phyloP scores from a whole-genome alignment of 2,329 filamentous ascomycete genomes.

The Akanthomyces lecanii region DNA sequence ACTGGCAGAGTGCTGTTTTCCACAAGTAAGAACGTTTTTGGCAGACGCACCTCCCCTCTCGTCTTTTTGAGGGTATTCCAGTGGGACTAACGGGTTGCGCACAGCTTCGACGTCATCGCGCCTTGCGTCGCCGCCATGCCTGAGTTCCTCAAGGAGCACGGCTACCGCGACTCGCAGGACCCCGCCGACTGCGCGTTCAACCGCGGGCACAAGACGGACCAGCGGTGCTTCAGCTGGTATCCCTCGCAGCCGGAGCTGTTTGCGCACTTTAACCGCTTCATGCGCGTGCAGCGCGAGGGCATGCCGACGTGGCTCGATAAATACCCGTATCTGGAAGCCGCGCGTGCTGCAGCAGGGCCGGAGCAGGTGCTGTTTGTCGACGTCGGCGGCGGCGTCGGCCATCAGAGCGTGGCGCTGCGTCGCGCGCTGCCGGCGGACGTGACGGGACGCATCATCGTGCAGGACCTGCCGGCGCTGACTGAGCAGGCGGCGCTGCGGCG shows the following conservation, averaged over 20 bases:
- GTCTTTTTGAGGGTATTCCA: no score
- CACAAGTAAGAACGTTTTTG: background rate
- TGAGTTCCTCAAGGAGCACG: constrained; percentile 3
- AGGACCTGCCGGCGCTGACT: constrained; percentile 27
- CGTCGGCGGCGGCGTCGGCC: constrained; percentile 16
- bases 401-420: background rate
- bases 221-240: background rate
- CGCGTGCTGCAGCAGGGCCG: no score
- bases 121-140: background rate
- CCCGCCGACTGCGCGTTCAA: constrained; percentile 9
- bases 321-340: background rate
- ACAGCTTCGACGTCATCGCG: background rate
- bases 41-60: background rate
- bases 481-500: constrained; percentile 17
- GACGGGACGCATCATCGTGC: constrained; percentile 22
- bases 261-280: constrained; percentile 7
- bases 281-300: constrained; percentile 7
- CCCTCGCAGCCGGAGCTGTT: background rate
- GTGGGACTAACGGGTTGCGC: no score
- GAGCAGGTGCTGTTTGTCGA: background rate
- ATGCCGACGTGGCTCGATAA: constrained; percentile 9
- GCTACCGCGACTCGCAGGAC: background rate
- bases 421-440: background rate
- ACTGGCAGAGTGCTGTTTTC: constrained; percentile 4
- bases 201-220: background rate